A percentile compares a stretch with the other conserved stretches of the same genome.
Evolutionary conservation across 441 rosid genomes (phyloP).

Genomic region (Adansonia grandidieri): DNA sequence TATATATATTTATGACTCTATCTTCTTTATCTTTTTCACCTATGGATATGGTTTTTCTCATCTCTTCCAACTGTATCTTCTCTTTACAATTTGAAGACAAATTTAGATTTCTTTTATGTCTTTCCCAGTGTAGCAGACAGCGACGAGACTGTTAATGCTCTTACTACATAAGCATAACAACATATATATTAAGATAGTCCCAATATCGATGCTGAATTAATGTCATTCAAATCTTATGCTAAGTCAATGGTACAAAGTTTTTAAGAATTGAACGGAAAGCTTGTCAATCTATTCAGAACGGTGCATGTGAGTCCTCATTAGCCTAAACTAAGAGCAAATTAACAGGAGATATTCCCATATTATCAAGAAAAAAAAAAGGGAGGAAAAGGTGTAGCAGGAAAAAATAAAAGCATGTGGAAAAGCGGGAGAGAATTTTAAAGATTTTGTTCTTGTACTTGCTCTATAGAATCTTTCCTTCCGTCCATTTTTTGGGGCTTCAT

Average conservation of each 20-base stretch:
- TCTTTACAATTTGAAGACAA: background rate
- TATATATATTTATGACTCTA: no score
- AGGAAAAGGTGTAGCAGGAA: background rate
- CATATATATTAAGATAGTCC: background rate
- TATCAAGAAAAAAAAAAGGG: background rate
- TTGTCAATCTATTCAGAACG: background rate
- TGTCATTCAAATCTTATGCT: background rate
- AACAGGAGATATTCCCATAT: background rate
- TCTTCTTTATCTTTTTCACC: background rate
- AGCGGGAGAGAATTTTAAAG: constrained; percentile 18
- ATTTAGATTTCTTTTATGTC: background rate
- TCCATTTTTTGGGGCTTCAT: background rate
- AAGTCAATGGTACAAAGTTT: constrained; percentile 5
- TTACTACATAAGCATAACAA: background rate
- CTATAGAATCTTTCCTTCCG: background rate
- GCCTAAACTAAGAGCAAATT: background rate
- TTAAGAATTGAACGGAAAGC: background rate
- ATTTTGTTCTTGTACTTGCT: constrained; percentile 13
- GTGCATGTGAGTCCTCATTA: background rate
- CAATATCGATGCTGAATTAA: background rate
- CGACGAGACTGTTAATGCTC: background rate
- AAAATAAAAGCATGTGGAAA: background rate
- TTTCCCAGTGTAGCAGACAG: background rate
- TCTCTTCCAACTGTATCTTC: background rate
- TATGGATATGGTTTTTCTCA: background rate